A percentile compares a stretch with the other conserved stretches of the same genome.
Evolutionary conservation across 2,329 filamentous ascomycete genomes (phyloP).

Genomic region (Dactylellina drechsleri): DNA sequence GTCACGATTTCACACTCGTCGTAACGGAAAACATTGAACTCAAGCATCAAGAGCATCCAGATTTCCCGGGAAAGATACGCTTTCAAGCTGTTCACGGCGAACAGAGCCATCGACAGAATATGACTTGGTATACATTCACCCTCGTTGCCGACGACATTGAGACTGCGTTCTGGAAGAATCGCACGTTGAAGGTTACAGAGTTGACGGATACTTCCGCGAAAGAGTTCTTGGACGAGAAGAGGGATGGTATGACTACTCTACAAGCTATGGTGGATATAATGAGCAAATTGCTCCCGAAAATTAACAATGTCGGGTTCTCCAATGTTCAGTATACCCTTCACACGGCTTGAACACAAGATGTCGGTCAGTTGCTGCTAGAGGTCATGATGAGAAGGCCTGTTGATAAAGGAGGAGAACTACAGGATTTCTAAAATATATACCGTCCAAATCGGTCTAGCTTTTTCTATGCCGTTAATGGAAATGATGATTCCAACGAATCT

Average conservation of each 20-base stretch:
- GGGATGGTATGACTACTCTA: conserved; percentile 25
- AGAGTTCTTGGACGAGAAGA: conserved; percentile 30
- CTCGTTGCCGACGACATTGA: conserved; percentile 39
- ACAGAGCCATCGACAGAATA: conserved; percentile 32
- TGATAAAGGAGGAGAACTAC: no score
- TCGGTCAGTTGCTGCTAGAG: no score
- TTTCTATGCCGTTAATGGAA: no score
- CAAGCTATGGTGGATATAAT: conserved; percentile 37
- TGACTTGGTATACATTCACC: conserved; percentile 45
- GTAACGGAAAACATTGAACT: conserved; percentile 49
- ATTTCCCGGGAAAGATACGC: conserved; percentile 24
- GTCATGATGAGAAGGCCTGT: no score
- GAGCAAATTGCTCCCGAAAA: conserved; percentile 42
- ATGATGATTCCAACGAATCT: no score
- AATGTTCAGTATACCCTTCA: conserved; percentile 36
- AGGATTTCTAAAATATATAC: no score
- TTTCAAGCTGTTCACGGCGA: conserved; percentile 29
- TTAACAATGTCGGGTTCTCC: conserved; percentile 48
- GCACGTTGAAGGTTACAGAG: conserved; percentile 17
- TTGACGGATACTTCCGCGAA: conserved; percentile 37
- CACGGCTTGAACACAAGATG: no score
- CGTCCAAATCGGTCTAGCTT: no score
- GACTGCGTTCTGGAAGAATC: conserved; percentile 41
- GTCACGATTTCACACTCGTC: conserved; percentile 48
- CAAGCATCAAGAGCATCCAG: conserved; percentile 25